Base-by-base conservation (phyloP, 1,139 yeast genomes). In the Kodamaea anthophila region DNA sequence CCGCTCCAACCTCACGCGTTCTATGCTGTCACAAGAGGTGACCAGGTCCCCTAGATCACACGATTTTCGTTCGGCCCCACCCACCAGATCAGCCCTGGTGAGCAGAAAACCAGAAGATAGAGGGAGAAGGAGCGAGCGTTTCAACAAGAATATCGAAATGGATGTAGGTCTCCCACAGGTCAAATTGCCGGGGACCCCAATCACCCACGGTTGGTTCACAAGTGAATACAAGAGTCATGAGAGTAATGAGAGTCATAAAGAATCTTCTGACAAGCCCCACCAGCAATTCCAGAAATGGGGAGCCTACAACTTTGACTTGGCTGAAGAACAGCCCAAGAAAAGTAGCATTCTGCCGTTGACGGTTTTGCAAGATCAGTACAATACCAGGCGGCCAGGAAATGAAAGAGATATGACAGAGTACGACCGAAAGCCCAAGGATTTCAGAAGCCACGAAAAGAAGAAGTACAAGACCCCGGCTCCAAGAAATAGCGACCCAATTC, bases 201-300 rank as follows among this genome's bases (percentile, higher is more conserved):
- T 16, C 9, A n/a, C n/a, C n/a, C 18, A 16, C 18, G 8, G 18
- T 6, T 6, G 18, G 8, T 6, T 16, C 6, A 9, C 18, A 6
- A 9, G 8, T 6, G 18, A 16, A 16, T 16, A 6, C 9, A 16
- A 16, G 9, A 16, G 18, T 6, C 18, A 16, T 16, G 8, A 16
- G 18, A 9, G 9, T 6, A 16, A 16, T 16, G 18, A 16, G 9
- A 16, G 18, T 16, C 9, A 6, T 6, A 16, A 16, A 16, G 9
- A 6, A 16, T 16, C 18, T 9, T 16, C 9, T 9, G 18, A 16
- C 18, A 29, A n/a, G n/a, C n/a, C n/a, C n/a, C n/a, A n/a, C n/a
- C n/a, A n/a, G n/a, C n/a, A n/a, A n/a, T n/a, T 47, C 26, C 49
- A 44, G 30, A 34, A 54, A 22, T 55, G 60, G 60, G 51, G 46